These are phyloP conservation scores for Leccinum imitatum DNA, from an alignment of 768 basidiomycete species.

Conservation along the genomic window DNA sequence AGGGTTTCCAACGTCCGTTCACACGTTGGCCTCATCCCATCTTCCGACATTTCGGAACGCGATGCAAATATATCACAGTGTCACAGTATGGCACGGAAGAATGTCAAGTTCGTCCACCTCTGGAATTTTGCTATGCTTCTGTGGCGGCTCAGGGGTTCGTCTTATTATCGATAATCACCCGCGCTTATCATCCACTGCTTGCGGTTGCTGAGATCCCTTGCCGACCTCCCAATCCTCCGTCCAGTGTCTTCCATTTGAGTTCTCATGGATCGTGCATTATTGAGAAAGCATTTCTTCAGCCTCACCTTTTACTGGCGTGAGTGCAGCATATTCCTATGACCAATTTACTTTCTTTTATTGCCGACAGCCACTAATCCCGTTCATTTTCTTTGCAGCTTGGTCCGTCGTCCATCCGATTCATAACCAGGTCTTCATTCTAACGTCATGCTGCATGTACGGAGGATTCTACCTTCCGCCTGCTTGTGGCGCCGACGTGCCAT, in stretches of 20 bases:
- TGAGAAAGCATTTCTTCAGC: neutral
- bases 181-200: slow-evolving; percentile 20
- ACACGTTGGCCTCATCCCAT: slow-evolving; percentile 16
- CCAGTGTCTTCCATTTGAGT: neutral
- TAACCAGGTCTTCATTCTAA: slow-evolving; percentile 3
- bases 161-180: slow-evolving; percentile 25
- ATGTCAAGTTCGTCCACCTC: slow-evolving; percentile 20
- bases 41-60: slow-evolving; percentile 12
- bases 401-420: slow-evolving; percentile 7
- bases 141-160: slow-evolving; percentile 23
- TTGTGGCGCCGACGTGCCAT: slow-evolving; percentile 5
- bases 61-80: slow-evolving; percentile 18
- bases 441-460: slow-evolving; percentile 10
- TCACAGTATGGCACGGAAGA: slow-evolving; percentile 21
- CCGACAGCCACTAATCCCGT: slow-evolving; percentile 3
- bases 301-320: neutral
- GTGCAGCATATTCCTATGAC: slow-evolving; percentile 12
- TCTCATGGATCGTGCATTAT: neutral
- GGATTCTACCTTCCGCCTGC: slow-evolving; percentile 3
- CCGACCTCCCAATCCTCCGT: neutral
- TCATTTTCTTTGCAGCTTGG: neutral
- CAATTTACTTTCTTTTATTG: slow-evolving; percentile 3
- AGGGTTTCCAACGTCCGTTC: slow-evolving; percentile 18
- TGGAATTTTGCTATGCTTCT: slow-evolving; percentile 27
- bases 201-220: slow-evolving; percentile 4